phyloP scores from a whole-genome alignment of 371 early-diverging fungal species.

The Mucor irregularis region DNA sequence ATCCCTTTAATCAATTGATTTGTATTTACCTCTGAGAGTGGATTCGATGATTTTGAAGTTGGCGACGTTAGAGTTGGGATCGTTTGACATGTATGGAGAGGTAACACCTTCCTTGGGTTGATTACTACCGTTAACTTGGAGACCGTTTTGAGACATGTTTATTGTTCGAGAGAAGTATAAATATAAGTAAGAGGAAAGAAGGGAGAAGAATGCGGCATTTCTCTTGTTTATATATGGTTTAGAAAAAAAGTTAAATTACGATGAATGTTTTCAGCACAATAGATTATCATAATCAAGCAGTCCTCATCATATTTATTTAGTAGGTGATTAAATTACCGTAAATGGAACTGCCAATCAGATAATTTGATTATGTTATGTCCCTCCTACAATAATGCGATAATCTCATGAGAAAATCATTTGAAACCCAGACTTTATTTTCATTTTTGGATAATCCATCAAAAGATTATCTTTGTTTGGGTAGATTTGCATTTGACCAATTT shows the following conservation, averaged over 20 bases:
- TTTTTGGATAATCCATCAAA: too few relatives aligned
- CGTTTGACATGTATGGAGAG: slow-evolving; percentile 66
- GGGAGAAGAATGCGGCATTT: not conserved
- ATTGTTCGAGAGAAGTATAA: not conserved
- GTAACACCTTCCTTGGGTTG: slow-evolving; percentile 35
- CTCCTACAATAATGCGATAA: too few relatives aligned
- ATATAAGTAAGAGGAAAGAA: not conserved
- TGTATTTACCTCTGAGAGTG: slow-evolving; percentile 78
- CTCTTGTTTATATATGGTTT: not conserved
- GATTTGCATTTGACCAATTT: too few relatives aligned
- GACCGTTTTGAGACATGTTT: slow-evolving; percentile 19
- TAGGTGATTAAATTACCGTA: slow-evolving; percentile 1
- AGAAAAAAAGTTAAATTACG: not conserved
- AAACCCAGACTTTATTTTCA: too few relatives aligned
- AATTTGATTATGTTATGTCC: too few relatives aligned
- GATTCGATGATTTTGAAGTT: slow-evolving; percentile 97
- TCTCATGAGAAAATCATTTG: too few relatives aligned
- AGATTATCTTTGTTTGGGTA: too few relatives aligned
- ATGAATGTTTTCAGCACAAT: too few relatives aligned
- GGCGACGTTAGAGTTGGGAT: slow-evolving; percentile 81
- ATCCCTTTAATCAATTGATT: not conserved
- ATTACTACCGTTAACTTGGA: slow-evolving; percentile 12
- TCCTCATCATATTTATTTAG: too few relatives aligned
- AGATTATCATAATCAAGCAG: slow-evolving; percentile 1
- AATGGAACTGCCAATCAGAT: not conserved